Evolutionary conservation across 768 basidiomycete species (phyloP), one percentile per base, ranked within the genome.

Genomic region (Galerina marginata): DNA sequence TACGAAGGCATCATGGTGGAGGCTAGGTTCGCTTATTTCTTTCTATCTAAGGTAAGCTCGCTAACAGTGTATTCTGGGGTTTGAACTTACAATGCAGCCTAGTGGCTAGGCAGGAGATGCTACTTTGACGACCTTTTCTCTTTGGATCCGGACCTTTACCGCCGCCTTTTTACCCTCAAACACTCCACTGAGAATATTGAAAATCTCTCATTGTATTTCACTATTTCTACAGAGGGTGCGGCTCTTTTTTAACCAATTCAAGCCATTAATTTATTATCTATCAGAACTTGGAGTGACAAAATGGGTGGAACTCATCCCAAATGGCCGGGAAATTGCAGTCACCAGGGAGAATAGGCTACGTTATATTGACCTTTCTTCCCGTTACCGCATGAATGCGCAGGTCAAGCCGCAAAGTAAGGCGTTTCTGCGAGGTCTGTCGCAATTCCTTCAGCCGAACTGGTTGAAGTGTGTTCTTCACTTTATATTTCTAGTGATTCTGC

Each of bases 1-100:
- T 99, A 99, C 67, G 93, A 98, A 54, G 95, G 96, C 1, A 97
- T 99, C 48, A 79, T 99, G 9, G 88, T 96, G 14, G 94, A 98
- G 63, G 94, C 97, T 2, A 91, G 91, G 0, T 99, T 99, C 72
- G 96, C 97, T 3, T 86, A 88, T 2, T 99, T 99, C 81, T 99
- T 99, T 82, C 80, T 97, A 55, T 86, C 92, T 6, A 95, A 94
- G 83, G 88, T 90, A 54, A 38, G 75, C 66, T 14, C 10, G 47
- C 9, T 37, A 37, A 43, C 37, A 5, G 6, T 14, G 39, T 2
- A 15, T 16, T 40, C 47, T 16, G 14, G 7, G 29, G 5, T 33
- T 33, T 33, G 29, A 33, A 33, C 4, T 33, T 33, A 5, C 7
- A 33, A 33, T 33, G 7, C 5, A 43, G 12, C 37, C 48, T 66